phyloP scores from a whole-genome alignment of 2,329 filamentous ascomycete genomes.

The Curvularia sp. region DNA sequence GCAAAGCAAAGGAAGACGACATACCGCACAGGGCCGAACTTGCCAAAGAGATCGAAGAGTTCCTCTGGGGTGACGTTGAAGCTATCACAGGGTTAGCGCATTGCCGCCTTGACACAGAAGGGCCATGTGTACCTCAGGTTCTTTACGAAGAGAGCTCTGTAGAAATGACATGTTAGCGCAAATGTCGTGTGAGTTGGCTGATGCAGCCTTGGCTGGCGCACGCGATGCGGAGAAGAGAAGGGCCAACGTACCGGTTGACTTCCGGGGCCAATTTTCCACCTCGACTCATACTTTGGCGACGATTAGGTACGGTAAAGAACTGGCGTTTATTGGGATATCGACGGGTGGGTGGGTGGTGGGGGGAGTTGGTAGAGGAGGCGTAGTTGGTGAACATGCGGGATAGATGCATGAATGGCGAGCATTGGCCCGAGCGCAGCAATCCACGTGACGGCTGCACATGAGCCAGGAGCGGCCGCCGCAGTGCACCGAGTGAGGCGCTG shows the following conservation, averaged over 20 bases:
- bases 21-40: constrained; percentile 94
- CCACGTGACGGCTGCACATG: constrained; percentile 12
- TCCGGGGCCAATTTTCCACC: constrained; percentile 97
- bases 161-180: constrained; percentile 39
- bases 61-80: constrained; percentile 99
- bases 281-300: constrained; percentile 83
- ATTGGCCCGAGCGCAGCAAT: constrained; percentile 9
- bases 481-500: background rate
- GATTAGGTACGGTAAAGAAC: constrained; percentile 29
- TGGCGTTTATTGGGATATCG: constrained; percentile 29
- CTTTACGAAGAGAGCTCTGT: constrained; percentile 99
- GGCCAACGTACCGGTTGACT: constrained; percentile 85
- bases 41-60: constrained; percentile 97
- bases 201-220: constrained; percentile 26
- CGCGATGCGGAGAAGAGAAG: constrained; percentile 22
- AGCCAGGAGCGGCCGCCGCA: constrained; percentile 5
- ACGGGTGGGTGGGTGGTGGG: constrained; percentile 18
- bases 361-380: constrained; percentile 11
- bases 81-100: constrained; percentile 59
- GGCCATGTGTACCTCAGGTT: constrained; percentile 80
- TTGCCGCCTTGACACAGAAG: background rate
- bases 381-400: constrained; percentile 20
- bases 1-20: constrained; percentile 43
- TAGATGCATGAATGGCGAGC: constrained; percentile 15
- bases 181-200: constrained; percentile 36